Evolutionary conservation across 805 yeast species (phyloP).

Genomic region (Kockiozyma suomiensis): DNA sequence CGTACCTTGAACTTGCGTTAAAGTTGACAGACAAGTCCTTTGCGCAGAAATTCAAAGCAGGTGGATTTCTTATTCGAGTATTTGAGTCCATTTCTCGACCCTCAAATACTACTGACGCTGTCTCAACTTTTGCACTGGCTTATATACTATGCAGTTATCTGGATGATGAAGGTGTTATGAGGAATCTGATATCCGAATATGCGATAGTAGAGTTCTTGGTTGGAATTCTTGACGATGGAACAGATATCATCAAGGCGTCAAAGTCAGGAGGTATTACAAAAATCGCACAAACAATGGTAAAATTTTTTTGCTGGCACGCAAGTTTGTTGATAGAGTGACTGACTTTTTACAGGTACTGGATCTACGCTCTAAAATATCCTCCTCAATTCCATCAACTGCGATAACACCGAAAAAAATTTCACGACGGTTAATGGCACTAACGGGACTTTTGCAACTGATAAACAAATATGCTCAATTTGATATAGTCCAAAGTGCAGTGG

Average conservation of each 20-base stretch:
- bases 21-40: slow-evolving; percentile 27
- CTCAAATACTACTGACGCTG: not conserved
- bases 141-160: slow-evolving; percentile 12
- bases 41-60: slow-evolving; percentile 21
- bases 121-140: slow-evolving; percentile 22
- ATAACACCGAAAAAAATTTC: slow-evolving; percentile 3
- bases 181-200: slow-evolving; percentile 11
- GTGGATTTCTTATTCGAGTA: slow-evolving; percentile 20
- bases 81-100: not conserved
- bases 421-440: slow-evolving; percentile 15
- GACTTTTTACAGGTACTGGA: slow-evolving; percentile 16
- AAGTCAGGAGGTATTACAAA: not conserved
- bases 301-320: not conserved
- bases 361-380: not conserved
- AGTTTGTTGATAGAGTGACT: not conserved
- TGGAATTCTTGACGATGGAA: slow-evolving; percentile 4
- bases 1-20: slow-evolving; percentile 27
- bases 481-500: not conserved
- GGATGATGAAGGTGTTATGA: slow-evolving; percentile 25
- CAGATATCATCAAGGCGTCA: slow-evolving; percentile 12
- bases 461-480: slow-evolving; percentile 5
- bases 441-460: slow-evolving; percentile 15
- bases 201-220: slow-evolving; percentile 6
- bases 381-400: not conserved
- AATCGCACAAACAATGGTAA: slow-evolving; percentile 16